Evolutionary conservation across 2,329 filamentous ascomycete genomes (phyloP).

Genomic region (Alternaria alternata): DNA sequence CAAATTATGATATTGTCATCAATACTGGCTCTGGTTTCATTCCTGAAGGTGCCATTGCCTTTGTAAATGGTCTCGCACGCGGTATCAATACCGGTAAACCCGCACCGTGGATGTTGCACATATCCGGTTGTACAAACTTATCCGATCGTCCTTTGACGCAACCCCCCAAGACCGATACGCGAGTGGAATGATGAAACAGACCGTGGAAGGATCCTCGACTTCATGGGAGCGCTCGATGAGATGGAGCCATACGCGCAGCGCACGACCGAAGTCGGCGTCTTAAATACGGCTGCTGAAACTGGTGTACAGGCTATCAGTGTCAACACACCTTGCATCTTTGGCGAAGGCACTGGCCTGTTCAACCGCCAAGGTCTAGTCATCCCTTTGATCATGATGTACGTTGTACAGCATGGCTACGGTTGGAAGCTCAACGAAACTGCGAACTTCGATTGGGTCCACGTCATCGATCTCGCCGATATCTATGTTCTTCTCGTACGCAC

Average conservation of each 20-base stretch:
- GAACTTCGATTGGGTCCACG: slow-evolving; percentile 31
- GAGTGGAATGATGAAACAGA: slow-evolving; percentile 27
- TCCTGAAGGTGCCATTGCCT: slow-evolving; percentile 19
- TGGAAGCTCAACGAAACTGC: slow-evolving; percentile 29
- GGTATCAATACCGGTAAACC: slow-evolving; percentile 14
- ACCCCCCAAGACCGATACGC: slow-evolving; percentile 5
- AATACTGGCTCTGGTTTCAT: slow-evolving; percentile 26
- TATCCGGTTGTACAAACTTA: slow-evolving; percentile 27
- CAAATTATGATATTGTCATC: slow-evolving; percentile 27
- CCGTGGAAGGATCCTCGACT: slow-evolving; percentile 15
- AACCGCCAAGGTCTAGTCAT: slow-evolving; percentile 23
- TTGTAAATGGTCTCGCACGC: slow-evolving; percentile 25
- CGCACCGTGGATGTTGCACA: slow-evolving; percentile 22
- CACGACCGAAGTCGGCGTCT: slow-evolving; percentile 20
- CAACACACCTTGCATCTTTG: slow-evolving; percentile 27
- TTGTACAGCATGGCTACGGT: slow-evolving; percentile 26
- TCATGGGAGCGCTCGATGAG: slow-evolving; percentile 16
- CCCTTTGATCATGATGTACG: slow-evolving; percentile 21
- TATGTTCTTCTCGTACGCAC: slow-evolving; percentile 22
- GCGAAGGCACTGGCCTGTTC: slow-evolving; percentile 26
- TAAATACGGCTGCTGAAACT: slow-evolving; percentile 13
- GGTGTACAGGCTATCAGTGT: slow-evolving; percentile 26
- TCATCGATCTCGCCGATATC: slow-evolving; percentile 24
- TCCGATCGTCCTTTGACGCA: slow-evolving; percentile 17
- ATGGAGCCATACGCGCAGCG: slow-evolving; percentile 22